Evolutionary conservation across 2,329 filamentous ascomycete genomes (phyloP).

Genomic region (Paracamarosporium sp.): DNA sequence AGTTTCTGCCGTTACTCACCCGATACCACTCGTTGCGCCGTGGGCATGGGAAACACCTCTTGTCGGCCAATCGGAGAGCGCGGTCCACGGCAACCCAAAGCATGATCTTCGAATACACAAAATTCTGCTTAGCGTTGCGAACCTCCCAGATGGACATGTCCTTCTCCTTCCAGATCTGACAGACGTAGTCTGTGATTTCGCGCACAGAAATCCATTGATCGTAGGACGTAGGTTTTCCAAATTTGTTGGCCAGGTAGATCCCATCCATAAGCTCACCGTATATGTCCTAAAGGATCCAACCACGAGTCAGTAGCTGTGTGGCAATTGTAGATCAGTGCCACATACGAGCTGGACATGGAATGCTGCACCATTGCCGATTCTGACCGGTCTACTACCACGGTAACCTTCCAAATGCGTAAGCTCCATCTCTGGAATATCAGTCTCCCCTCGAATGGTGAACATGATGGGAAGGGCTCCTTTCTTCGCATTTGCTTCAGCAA

Average conservation of each 20-base stretch:
- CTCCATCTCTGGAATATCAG: constrained; percentile 74
- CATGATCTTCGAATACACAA: constrained; percentile 83
- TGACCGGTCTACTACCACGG: constrained; percentile 71
- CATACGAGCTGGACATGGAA: constrained; percentile 78
- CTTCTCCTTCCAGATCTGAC: constrained; percentile 68
- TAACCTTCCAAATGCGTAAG: constrained; percentile 76
- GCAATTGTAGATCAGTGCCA: no score
- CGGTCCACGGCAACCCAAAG: constrained; percentile 83
- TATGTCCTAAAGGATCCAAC: no score
- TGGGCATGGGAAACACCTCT: constrained; percentile 77
- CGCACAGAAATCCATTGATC: constrained; percentile 77
- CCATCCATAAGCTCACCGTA: constrained; percentile 81
- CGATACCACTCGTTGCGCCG: constrained; percentile 71
- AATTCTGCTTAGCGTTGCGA: constrained; percentile 76
- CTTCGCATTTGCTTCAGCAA: constrained; percentile 65
- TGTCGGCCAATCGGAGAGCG: constrained; percentile 75
- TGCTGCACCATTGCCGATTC: constrained; percentile 79
- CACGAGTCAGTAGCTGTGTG: no score
- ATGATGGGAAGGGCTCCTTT: constrained; percentile 76
- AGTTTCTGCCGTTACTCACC: not conserved
- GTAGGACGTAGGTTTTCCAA: constrained; percentile 76
- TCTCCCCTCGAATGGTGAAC: constrained; percentile 79
- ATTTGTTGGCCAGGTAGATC: constrained; percentile 81
- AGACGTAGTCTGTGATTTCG: constrained; percentile 72
- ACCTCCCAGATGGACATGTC: constrained; percentile 90